Base-by-base conservation (phyloP, 2,329 filamentous ascomycete species). In the Sporothrix curviconia region DNA sequence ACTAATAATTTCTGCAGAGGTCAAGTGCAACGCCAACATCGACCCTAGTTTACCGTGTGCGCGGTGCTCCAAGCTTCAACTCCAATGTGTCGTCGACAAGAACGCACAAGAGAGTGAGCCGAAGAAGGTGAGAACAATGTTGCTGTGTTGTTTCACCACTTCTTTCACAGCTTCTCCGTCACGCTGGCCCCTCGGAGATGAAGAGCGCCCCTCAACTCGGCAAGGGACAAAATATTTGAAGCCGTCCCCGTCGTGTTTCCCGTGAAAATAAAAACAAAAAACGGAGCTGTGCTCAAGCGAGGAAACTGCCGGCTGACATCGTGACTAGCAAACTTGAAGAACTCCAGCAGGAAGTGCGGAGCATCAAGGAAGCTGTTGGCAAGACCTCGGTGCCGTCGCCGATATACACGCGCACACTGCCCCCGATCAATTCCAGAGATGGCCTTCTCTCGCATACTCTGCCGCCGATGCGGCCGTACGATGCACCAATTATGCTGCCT, bases 321-420 rank as follows among this genome's bases (percentile, higher is more conserved):
- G 12, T 24, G 49, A 56, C n/a, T 47, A 81, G 79, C 63, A 82
- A 82, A 64, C 69, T 82, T 3, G 79, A 82, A 61, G 75, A 79
- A 60, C 69, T 82, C 4, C 78, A 77, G 52, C 75, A 78, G 59
- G 79, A 81, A 64, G 74, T 82, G n/a, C 75, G 72, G 61, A 77
- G 69, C 64, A 81, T 81, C 64, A 80, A 80, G 63, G 73, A 80
- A 61, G 76, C 74, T 44, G 79, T 82, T 42, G 69, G 66, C 28
- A 64, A 64, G 51, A 58, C 67, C 51, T 4, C 57, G 34, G 17
- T 54, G 40, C 7, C 61, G 52, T 24, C 62, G 42, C 56, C 61
- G 43, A 37, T 61, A 57, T 58, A 53, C 61, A 50, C 56, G n/a
- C 64, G 60, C 40, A 66, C 47, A 8, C 56, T 63, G 2, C 60